These are phyloP conservation scores for Podila epicladia DNA, from an alignment of 192 early-diverging fungal genomes.

Conservation along the genomic window DNA sequence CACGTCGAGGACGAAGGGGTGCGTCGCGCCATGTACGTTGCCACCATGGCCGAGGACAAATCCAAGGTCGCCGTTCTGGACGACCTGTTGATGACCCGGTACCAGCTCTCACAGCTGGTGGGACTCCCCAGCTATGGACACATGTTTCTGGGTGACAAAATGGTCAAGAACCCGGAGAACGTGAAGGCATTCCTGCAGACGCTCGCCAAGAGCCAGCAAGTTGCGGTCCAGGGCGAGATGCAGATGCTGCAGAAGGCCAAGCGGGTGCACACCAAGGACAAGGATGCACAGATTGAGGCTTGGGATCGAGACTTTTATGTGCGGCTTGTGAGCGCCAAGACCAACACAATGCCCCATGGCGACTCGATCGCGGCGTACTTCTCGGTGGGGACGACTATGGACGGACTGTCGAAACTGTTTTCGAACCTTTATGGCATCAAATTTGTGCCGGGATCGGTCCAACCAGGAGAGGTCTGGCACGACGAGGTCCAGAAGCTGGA, in stretches of 20 bases:
- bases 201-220: constrained; percentile 60
- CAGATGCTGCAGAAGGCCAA: constrained; percentile 71
- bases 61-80: constrained; percentile 78
- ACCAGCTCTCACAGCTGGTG: constrained; percentile 76
- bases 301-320: constrained; percentile 90
- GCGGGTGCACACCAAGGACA: constrained; percentile 81
- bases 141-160: constrained; percentile 90
- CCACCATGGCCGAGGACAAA: constrained; percentile 74
- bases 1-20: constrained; percentile 69
- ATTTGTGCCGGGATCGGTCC: constrained; percentile 72
- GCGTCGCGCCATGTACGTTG: constrained; percentile 77
- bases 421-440: constrained; percentile 87
- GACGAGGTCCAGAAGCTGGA: constrained; percentile 90
- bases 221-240: constrained; percentile 87
- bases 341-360: constrained; percentile 49
- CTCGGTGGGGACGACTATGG: constrained; percentile 87
- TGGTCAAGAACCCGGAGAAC: constrained; percentile 87
- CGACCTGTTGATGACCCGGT: constrained; percentile 75
- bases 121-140: constrained; percentile 87
- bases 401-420: constrained; percentile 89
- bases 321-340: constrained; percentile 47
- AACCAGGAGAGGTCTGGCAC: constrained; percentile 92
- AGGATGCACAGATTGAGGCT: constrained; percentile 78
- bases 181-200: constrained; percentile 88
- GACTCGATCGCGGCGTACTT: constrained; percentile 78